A percentile compares a stretch with the other conserved stretches of the same genome.
phyloP scores from a whole-genome alignment of 2,329 filamentous ascomycete genomes.

The Colletotrichum phormii region DNA sequence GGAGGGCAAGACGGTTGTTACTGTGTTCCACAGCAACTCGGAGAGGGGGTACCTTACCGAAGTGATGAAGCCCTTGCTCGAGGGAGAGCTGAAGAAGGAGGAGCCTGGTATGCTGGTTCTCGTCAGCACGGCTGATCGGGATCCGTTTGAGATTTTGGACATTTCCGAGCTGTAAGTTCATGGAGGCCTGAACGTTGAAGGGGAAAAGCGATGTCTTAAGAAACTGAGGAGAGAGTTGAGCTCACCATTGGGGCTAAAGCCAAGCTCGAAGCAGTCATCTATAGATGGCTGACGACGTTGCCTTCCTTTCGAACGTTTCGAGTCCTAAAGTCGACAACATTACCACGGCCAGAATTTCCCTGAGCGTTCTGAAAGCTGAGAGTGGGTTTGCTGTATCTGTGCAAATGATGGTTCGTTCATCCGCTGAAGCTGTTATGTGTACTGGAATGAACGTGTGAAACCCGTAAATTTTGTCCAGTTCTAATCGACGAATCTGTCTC shows the following conservation, averaged over 20 bases:
- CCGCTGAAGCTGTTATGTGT: background rate
- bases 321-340: background rate
- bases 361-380: no score
- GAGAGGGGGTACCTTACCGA: slow-evolving; percentile 85
- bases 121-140: slow-evolving; percentile 83
- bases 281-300: background rate
- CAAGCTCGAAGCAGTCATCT: background rate
- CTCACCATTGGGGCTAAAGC: background rate
- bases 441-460: background rate
- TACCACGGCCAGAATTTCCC: no score
- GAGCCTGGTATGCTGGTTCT: slow-evolving; percentile 68
- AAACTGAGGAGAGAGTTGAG: background rate
- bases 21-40: slow-evolving; percentile 92
- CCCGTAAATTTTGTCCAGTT: background rate
- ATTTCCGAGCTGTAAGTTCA: slow-evolving; percentile 50
- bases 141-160: slow-evolving; percentile 86
- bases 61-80: slow-evolving; percentile 75
- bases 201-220: background rate
- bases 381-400: no score
- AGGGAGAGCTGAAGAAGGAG: slow-evolving; percentile 66
- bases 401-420: no score
- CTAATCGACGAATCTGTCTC: background rate
- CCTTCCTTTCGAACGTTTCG: background rate
- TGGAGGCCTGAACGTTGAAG: background rate
- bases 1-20: slow-evolving; percentile 83